Percentiles rank a stretch among this genome's conserved stretches.
Conservation (phyloP, 345 rosid species). For the Hevea brasiliensis region DNA sequence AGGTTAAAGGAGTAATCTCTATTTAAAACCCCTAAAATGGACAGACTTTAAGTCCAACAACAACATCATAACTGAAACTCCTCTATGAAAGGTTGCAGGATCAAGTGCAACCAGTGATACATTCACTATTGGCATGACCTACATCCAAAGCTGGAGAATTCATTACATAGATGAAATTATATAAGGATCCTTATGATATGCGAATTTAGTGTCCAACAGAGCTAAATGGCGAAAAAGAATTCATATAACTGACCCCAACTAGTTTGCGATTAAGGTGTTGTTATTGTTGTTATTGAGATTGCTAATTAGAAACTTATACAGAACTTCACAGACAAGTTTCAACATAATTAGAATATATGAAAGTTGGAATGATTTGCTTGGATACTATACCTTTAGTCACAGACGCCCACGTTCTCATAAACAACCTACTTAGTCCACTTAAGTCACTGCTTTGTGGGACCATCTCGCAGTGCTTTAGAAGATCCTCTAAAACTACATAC, state of each 20-base stretch:
- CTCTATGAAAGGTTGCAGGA: background rate
- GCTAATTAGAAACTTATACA: background rate
- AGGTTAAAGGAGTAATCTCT: background rate
- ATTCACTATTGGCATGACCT: background rate
- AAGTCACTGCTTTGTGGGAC: slow-evolving; percentile 12
- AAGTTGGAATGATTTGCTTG: slow-evolving; percentile 11
- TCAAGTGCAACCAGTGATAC: background rate
- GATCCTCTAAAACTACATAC: slow-evolving; percentile 1
- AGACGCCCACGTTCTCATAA: slow-evolving; percentile 6
- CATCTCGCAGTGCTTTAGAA: slow-evolving; percentile 15
- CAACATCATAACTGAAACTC: background rate
- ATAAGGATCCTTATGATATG: too few species aligned
- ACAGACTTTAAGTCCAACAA: background rate
- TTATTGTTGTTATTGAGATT: background rate
- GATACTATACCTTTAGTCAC: slow-evolving; percentile 1
- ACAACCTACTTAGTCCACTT: slow-evolving; percentile 13
- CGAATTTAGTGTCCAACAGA: too few species aligned
- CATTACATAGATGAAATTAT: too few species aligned
- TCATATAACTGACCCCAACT: too few species aligned
- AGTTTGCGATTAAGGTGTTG: too few species aligned
- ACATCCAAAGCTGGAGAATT: background rate
- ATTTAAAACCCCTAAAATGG: background rate
- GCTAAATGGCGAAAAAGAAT: too few species aligned
- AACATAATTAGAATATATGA: background rate
- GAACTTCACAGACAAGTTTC: background rate